Conservation (phyloP, 2,329 filamentous ascomycete species). For the Cladorrhinum sp. region DNA sequence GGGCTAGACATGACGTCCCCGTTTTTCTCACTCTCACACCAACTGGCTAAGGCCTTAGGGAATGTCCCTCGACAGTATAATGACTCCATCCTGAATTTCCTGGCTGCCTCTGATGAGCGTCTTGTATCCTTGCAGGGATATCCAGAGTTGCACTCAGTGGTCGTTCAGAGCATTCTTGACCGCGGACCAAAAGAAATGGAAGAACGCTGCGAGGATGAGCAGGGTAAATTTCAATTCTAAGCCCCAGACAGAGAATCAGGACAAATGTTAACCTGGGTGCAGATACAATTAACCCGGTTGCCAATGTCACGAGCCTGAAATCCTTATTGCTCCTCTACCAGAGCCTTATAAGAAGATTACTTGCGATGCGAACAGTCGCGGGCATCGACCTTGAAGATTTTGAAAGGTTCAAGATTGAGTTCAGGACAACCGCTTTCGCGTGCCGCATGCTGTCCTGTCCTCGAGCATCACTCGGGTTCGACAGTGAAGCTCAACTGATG, state of each 20-base stretch:
- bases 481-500: constrained; percentile 1
- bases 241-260: too few relatives aligned
- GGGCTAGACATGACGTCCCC: neutral
- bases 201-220: too few relatives aligned
- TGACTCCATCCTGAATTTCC: constrained; percentile 14
- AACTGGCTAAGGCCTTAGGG: neutral
- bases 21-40: neutral
- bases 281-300: too few relatives aligned
- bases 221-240: too few relatives aligned
- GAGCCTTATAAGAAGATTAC: constrained; percentile 1
- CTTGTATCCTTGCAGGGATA: neutral
- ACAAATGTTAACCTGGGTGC: too few relatives aligned
- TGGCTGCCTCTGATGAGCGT: constrained; percentile 1
- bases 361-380: constrained; percentile 7
- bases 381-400: constrained; percentile 13
- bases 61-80: constrained; percentile 3
- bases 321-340: constrained; percentile 12
- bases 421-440: constrained; percentile 11
- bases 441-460: constrained; percentile 24
- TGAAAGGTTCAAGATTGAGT: constrained; percentile 20
- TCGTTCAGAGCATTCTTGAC: neutral
- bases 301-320: neutral
- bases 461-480: constrained; percentile 21
- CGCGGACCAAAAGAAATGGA: neutral
- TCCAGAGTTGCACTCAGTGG: neutral